These are phyloP conservation scores for Phytophthora capsici DNA, from an alignment of 352 stramenopile species.

Conservation along the genomic window DNA sequence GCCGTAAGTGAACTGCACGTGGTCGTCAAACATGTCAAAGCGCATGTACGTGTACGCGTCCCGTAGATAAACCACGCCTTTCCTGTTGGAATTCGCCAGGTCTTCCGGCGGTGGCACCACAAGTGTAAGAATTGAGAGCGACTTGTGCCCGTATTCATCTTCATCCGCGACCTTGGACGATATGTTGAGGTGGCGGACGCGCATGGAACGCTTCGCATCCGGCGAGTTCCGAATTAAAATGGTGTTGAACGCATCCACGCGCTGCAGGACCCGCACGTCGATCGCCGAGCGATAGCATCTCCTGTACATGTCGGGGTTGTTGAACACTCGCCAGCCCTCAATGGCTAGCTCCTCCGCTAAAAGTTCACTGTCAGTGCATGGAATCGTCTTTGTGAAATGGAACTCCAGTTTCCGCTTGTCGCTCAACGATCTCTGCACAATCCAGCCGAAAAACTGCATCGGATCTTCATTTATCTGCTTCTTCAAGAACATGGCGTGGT, in stretches of 20 bases:
- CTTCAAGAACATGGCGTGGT: slow-evolving; percentile 34
- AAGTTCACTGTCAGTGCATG: slow-evolving; percentile 26
- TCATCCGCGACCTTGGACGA: slow-evolving; percentile 45
- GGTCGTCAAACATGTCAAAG: slow-evolving; percentile 44
- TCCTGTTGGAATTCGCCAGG: slow-evolving; percentile 29
- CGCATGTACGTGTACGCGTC: slow-evolving; percentile 54
- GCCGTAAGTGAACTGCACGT: slow-evolving; percentile 52
- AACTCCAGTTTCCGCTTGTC: slow-evolving; percentile 43
- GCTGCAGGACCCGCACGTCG: slow-evolving; percentile 46
- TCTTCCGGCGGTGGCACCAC: slow-evolving; percentile 41
- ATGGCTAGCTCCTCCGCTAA: slow-evolving; percentile 28
- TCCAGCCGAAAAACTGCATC: slow-evolving; percentile 48
- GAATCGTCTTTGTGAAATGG: slow-evolving; percentile 46
- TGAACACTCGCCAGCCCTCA: slow-evolving; percentile 45
- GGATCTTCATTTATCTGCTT: slow-evolving; percentile 19
- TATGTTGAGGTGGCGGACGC: slow-evolving; percentile 44
- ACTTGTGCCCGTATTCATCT: slow-evolving; percentile 34
- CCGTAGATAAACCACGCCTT: slow-evolving; percentile 46
- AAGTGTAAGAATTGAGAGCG: slow-evolving; percentile 38
- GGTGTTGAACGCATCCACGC: slow-evolving; percentile 42
- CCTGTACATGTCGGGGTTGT: slow-evolving; percentile 43
- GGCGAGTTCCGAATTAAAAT: slow-evolving; percentile 52
- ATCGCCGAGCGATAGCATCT: slow-evolving; percentile 46
- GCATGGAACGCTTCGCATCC: slow-evolving; percentile 37
- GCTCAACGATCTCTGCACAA: slow-evolving; percentile 41